Conservation (phyloP, 2,329 filamentous ascomycete genomes). For the Cryphonectria naterciae region DNA sequence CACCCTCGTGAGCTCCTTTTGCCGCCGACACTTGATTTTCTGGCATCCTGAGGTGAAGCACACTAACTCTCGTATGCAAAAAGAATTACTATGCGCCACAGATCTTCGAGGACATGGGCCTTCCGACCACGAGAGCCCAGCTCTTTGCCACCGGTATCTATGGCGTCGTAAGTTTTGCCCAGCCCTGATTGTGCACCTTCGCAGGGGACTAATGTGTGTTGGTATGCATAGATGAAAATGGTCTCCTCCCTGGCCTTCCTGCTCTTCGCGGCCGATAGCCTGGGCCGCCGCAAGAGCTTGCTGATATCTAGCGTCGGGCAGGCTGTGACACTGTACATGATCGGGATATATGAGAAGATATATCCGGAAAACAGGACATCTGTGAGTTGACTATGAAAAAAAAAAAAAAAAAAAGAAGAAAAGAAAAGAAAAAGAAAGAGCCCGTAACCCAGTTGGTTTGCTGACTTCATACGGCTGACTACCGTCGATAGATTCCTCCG, state of each 20-base stretch:
- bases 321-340: slow-evolving; percentile 50
- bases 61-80: not conserved
- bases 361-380: not conserved
- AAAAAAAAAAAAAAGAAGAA: too few relatives aligned
- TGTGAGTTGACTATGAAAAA: not conserved
- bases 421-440: too few relatives aligned
- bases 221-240: slow-evolving; percentile 52
- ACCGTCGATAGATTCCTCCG: slow-evolving; percentile 51
- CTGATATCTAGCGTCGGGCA: slow-evolving; percentile 68
- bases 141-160: slow-evolving; percentile 77
- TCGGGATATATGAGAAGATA: slow-evolving; percentile 14
- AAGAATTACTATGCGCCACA: slow-evolving; percentile 70
- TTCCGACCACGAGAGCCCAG: slow-evolving; percentile 57
- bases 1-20: slow-evolving; percentile 1
- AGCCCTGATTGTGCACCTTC: not conserved
- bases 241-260: slow-evolving; percentile 66
- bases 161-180: slow-evolving; percentile 55
- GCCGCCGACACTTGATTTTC: not conserved
- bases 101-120: slow-evolving; percentile 69
- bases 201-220: too few relatives aligned
- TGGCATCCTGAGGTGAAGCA: too few relatives aligned
- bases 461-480: not conserved
- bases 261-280: slow-evolving; percentile 68
- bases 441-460: not conserved
- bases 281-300: slow-evolving; percentile 64